These are phyloP conservation scores for Tritrichomonas musculus DNA, from an alignment of 208 protist genomes.

Conservation along the genomic window DNA sequence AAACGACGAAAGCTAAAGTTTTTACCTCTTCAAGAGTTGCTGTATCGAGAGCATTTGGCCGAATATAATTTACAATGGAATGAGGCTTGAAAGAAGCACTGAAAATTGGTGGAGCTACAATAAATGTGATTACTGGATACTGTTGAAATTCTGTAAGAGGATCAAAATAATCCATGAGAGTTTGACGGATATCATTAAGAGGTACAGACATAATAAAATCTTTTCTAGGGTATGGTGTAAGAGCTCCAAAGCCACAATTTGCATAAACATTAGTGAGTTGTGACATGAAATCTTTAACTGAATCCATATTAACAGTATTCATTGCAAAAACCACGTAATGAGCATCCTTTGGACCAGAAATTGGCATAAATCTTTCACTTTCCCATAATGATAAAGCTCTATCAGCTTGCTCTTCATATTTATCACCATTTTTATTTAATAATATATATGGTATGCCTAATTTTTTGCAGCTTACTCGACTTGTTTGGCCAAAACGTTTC, in stretches of 20 bases:
- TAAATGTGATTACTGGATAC: not conserved
- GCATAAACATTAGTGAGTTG: not conserved
- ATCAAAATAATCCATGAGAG: not conserved
- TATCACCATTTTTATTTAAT: not conserved
- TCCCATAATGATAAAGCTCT: not conserved
- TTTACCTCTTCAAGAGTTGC: not conserved
- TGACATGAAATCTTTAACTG: not conserved
- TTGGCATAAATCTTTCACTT: not conserved
- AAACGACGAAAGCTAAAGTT: not conserved
- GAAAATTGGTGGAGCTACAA: not conserved
- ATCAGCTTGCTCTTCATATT: not conserved
- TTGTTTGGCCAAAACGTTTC: not conserved
- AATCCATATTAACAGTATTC: not conserved
- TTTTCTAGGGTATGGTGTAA: not conserved
- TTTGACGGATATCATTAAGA: not conserved
- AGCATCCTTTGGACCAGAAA: not conserved
- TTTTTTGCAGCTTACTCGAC: not conserved
- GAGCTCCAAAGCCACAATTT: not conserved
- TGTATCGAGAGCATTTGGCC: not conserved
- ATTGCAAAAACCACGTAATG: not conserved
- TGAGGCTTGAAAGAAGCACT: not conserved
- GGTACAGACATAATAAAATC: not conserved
- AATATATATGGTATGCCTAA: not conserved
- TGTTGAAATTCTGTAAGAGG: not conserved
- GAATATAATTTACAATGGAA: not conserved